These are phyloP conservation scores for Chondrus crispus DNA, from an alignment of 23 red algal species.

Conservation along the genomic window DNA sequence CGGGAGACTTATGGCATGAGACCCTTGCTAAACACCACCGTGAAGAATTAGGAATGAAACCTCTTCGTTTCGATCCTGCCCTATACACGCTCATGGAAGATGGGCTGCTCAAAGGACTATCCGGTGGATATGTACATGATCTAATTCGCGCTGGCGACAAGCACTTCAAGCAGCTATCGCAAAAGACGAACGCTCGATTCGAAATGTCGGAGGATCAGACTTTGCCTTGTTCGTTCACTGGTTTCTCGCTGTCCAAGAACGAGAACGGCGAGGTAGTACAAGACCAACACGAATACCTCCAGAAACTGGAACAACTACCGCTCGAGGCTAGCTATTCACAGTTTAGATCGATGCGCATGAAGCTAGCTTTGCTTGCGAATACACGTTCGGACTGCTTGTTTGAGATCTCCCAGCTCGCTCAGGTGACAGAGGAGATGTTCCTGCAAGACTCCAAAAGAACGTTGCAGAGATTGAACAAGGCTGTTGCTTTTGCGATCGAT, in stretches of 20 bases:
- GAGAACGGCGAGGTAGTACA: not conserved
- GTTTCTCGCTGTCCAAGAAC: not conserved
- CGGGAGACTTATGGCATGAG: conserved; percentile 8
- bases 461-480: conserved; percentile 24
- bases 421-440: conserved; percentile 20
- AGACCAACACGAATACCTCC: conserved; percentile 14
- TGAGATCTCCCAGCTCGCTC: conserved; percentile 34
- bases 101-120: not conserved
- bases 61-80: conserved; percentile 2
- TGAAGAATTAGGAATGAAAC: not conserved
- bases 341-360: conserved; percentile 53
- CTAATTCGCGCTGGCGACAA: not conserved
- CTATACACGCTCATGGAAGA: not conserved
- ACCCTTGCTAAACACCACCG: conserved; percentile 1
- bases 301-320: conserved; percentile 33
- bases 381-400: conserved; percentile 34
- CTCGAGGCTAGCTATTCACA: not conserved
- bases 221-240: not conserved
- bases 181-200: not conserved
- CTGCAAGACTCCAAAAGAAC: not conserved
- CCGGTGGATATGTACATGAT: conserved; percentile 1
- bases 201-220: not conserved
- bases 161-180: not conserved
- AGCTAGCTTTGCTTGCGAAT: conserved; percentile 36
- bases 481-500: not conserved